Evolutionary conservation across 441 rosid species (phyloP).

Genomic region (Adansonia madagascariensis): DNA sequence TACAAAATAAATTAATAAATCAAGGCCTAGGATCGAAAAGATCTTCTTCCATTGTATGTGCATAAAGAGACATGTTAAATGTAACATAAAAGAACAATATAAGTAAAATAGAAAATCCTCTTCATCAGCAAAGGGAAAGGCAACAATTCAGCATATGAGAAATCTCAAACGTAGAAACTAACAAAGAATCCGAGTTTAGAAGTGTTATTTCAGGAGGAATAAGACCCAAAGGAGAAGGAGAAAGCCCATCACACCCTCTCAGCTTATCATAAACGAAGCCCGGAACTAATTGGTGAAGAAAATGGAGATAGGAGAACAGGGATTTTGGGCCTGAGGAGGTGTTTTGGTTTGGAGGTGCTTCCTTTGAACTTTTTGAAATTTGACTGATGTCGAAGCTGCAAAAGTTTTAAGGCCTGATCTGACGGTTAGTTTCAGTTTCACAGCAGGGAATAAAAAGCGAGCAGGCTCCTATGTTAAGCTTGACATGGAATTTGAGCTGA

Average conservation of each 20-base stretch:
- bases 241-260: not conserved
- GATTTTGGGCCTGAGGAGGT: too few relatives aligned
- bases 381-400: not conserved
- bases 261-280: not conserved
- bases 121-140: not conserved
- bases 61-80: not conserved
- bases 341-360: too few relatives aligned
- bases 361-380: not conserved
- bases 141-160: not conserved
- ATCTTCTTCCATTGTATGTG: not conserved
- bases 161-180: too few relatives aligned
- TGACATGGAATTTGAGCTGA: too few relatives aligned
- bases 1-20: not conserved
- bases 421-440: too few relatives aligned
- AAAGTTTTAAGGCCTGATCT: not conserved
- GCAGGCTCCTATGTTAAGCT: too few relatives aligned
- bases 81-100: too few relatives aligned
- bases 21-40: not conserved
- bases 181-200: not conserved
- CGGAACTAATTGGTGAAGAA: not conserved
- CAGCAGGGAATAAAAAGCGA: too few relatives aligned
- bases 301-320: too few relatives aligned
- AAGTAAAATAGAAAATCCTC: too few relatives aligned
- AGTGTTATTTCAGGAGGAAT: too few relatives aligned
- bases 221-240: too few relatives aligned